Percentiles rank a stretch among this genome's conserved stretches.
These are phyloP conservation scores for Rehmannia glutinosa DNA, from an alignment of 257 asterid genomes.

Conservation along the genomic window DNA sequence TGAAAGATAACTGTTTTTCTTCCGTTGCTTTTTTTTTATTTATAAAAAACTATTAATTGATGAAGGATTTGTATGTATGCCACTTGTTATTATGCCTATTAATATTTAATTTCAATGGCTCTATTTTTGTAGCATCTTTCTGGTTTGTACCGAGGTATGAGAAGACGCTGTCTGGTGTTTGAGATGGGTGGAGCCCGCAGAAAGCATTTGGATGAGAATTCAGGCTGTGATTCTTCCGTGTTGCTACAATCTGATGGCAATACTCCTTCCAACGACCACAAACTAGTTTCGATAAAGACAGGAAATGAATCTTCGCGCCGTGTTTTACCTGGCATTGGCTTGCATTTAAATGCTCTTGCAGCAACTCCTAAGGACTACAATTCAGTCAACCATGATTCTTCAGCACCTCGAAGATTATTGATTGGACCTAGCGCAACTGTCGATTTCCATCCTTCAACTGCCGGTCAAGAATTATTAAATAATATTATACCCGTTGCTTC, in stretches of 20 bases:
- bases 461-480: constrained; percentile 37
- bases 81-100: neutral
- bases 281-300: constrained; percentile 21
- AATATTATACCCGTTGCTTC: constrained; percentile 29
- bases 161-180: constrained; percentile 87
- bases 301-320: constrained; percentile 42
- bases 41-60: too few relatives aligned
- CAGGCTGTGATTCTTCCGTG: constrained; percentile 38
- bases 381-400: constrained; percentile 43
- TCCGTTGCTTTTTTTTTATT: too few relatives aligned
- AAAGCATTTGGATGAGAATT: constrained; percentile 47
- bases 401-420: constrained; percentile 50
- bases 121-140: constrained; percentile 51
- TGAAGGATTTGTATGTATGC: neutral
- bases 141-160: constrained; percentile 80
- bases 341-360: constrained; percentile 89
- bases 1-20: too few relatives aligned
- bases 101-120: neutral
- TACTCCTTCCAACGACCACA: constrained; percentile 30
- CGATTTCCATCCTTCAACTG: constrained; percentile 33
- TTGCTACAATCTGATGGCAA: constrained; percentile 37
- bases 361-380: constrained; percentile 60
- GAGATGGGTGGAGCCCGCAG: constrained; percentile 71
- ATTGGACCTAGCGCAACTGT: constrained; percentile 51
- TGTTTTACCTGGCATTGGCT: constrained; percentile 78